These are phyloP conservation scores for Hericium coralloides DNA, from an alignment of 768 basidiomycete genomes.

Conservation along the genomic window DNA sequence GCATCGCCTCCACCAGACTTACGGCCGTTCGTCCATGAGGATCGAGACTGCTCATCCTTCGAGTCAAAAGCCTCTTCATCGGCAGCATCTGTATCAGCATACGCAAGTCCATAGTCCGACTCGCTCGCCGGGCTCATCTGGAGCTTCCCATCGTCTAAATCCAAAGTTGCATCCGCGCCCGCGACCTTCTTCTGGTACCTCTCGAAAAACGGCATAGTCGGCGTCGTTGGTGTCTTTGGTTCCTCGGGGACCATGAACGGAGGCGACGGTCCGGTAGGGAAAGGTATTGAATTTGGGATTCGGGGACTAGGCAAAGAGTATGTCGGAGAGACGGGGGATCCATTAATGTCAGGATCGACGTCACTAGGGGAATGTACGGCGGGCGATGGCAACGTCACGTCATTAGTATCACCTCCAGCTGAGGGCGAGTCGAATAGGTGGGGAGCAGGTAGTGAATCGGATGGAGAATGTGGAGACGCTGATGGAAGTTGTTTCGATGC, in stretches of 20 bases:
- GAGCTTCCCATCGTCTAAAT: not conserved
- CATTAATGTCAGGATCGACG: not conserved
- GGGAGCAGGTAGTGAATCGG: not conserved
- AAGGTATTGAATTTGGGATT: constrained; percentile 14
- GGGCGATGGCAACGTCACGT: not conserved
- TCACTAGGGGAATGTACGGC: not conserved
- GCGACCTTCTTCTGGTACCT: constrained; percentile 28
- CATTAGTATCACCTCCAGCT: no score
- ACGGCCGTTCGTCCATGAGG: no score
- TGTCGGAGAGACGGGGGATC: constrained; percentile 3
- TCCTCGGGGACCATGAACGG: constrained; percentile 18
- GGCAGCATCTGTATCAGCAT: constrained; percentile 9
- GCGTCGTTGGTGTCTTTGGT: constrained; percentile 13
- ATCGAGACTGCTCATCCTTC: no score
- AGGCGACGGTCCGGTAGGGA: constrained; percentile 15
- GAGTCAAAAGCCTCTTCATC: constrained; percentile 12
- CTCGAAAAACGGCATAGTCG: constrained; percentile 45
- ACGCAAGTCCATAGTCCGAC: not conserved
- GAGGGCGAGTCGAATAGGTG: not conserved
- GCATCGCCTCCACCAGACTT: no score
- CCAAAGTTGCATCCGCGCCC: not conserved
- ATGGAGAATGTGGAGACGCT: not conserved
- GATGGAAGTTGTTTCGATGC: not conserved
- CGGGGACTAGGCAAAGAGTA: not conserved
- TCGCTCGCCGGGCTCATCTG: not conserved